Evolutionary conservation across 2,329 filamentous ascomycete genomes (phyloP).

Genomic region (Penicillium sp.): DNA sequence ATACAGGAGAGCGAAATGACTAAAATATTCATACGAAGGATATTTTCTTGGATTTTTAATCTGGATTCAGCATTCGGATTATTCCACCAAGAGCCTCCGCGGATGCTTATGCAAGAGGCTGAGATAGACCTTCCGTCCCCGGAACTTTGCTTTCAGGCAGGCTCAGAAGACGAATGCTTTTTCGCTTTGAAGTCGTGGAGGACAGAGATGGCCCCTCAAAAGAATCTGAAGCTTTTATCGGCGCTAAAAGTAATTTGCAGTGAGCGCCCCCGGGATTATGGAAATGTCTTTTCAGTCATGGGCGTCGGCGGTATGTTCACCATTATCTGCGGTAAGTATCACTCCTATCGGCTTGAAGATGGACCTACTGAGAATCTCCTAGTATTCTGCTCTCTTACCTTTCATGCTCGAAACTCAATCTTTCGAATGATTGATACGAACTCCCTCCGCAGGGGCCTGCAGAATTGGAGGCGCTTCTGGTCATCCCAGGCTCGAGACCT

Average conservation of each 20-base stretch:
- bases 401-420: background rate
- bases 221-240: background rate
- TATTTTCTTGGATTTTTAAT: background rate
- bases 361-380: too few relatives aligned
- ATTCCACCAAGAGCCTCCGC: background rate
- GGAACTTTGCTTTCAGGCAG: background rate
- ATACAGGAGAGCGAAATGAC: background rate
- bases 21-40: background rate
- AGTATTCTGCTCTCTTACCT: background rate
- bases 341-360: background rate
- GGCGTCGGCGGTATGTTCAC: background rate
- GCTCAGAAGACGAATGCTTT: background rate
- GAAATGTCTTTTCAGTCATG: background rate
- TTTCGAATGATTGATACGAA: background rate
- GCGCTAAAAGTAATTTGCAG: background rate
- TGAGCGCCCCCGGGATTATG: background rate
- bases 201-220: background rate
- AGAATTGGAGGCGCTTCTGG: background rate
- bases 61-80: background rate
- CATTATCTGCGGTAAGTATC: background rate
- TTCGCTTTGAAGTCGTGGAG: background rate
- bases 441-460: background rate
- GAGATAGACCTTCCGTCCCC: background rate
- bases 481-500: background rate
- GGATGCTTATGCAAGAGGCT: background rate